These are phyloP conservation scores for Adiantum capillusveneris DNA, from an alignment of 75 land plant species.

Conservation along the genomic window DNA sequence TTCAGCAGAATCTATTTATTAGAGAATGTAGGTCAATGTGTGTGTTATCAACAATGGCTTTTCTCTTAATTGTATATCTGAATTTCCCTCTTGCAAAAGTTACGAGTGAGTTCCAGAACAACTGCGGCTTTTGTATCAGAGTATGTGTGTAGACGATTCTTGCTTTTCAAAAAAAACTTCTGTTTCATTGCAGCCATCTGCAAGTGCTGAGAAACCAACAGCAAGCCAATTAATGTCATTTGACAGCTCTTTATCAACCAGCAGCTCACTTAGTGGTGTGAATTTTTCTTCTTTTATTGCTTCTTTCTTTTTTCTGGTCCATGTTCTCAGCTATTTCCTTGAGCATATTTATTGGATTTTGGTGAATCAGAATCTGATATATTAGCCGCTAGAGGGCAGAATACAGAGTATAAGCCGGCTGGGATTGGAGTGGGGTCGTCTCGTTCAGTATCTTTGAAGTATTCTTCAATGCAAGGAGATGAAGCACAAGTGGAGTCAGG, in stretches of 20 bases:
- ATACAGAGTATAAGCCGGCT: neutral
- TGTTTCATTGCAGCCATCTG: neutral
- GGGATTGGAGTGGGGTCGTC: neutral
- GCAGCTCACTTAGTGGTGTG: conserved; percentile 1
- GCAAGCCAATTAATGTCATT: neutral
- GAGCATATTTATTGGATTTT: neutral
- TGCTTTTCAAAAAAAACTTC: neutral
- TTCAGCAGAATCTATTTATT: no score
- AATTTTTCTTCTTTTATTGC: neutral
- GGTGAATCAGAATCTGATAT: neutral
- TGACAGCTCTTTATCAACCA: neutral
- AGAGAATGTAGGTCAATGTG: no score
- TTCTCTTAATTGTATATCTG: no score
- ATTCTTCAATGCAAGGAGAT: conserved; percentile 1
- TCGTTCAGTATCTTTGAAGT: conserved; percentile 2
- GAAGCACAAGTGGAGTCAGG: neutral
- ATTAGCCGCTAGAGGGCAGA: neutral
- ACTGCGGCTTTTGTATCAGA: neutral
- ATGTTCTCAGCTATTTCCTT: neutral
- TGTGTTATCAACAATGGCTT: no score
- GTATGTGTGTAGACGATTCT: neutral
- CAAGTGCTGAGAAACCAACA: neutral
- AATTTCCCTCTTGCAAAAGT: no score
- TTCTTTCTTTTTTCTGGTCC: neutral
- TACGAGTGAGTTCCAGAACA: neutral